Conservation (phyloP, 1,139 yeast species). For the Sporopachydermia cereana region DNA sequence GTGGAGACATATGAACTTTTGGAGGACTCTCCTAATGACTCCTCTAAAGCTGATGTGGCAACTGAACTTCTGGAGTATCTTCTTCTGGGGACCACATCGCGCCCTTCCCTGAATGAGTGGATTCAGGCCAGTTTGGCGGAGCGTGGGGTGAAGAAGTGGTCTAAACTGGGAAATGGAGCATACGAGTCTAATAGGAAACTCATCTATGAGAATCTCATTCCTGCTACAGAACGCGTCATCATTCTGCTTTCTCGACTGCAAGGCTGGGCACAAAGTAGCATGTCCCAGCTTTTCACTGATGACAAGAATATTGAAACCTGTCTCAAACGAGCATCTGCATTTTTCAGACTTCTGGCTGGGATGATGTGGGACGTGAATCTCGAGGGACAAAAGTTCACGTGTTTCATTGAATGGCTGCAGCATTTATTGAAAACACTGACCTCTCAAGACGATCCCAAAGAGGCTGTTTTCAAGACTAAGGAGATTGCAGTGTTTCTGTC, state of each 20-base stretch:
- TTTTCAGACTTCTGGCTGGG: conserved; percentile 29
- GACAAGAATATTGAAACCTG: conserved; percentile 21
- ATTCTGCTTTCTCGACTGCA: conserved; percentile 36
- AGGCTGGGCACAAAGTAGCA: conserved; percentile 22
- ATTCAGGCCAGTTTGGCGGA: conserved; percentile 47
- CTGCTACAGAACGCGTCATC: conserved; percentile 47
- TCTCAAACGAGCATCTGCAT: conserved; percentile 22
- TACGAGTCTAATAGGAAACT: conserved; percentile 39
- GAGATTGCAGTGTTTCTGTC: conserved; percentile 11
- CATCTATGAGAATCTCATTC: conserved; percentile 39
- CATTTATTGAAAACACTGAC: neutral
- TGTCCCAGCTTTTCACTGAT: conserved; percentile 27
- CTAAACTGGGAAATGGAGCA: conserved; percentile 35
- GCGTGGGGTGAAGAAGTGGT: conserved; percentile 52
- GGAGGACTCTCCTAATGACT: conserved; percentile 9
- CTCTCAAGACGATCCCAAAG: conserved; percentile 4
- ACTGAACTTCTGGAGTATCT: conserved; percentile 37
- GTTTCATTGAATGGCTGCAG: conserved; percentile 38
- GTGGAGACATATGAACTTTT: conserved; percentile 19
- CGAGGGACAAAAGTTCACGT: conserved; percentile 40
- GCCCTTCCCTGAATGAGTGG: conserved; percentile 38
- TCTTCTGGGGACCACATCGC: conserved; percentile 42
- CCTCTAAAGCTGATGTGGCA: conserved; percentile 15
- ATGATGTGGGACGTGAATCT: conserved; percentile 37
- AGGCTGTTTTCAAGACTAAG: neutral